Conservation (phyloP, 306 rosid species). For the Quercus mongolica region DNA sequence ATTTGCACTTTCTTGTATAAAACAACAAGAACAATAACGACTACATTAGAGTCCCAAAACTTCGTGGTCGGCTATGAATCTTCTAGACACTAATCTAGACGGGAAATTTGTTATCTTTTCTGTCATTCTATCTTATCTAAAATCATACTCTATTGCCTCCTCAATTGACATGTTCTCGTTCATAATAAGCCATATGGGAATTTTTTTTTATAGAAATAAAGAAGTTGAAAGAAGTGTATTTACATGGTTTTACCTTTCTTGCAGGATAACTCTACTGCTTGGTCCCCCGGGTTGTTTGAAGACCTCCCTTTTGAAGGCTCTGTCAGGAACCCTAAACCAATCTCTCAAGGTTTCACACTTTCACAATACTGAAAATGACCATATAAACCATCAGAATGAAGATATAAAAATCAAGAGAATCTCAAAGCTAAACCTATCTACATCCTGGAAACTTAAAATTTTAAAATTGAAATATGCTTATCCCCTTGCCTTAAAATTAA, state of each 20-base stretch:
- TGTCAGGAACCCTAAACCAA: constrained; percentile 31
- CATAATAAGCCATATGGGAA: too few relatives aligned
- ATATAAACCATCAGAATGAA: neutral
- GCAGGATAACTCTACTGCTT: constrained; percentile 44
- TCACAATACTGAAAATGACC: neutral
- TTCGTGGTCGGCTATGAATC: too few relatives aligned
- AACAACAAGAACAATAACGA: too few relatives aligned
- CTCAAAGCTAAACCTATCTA: neutral
- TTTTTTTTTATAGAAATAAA: too few relatives aligned
- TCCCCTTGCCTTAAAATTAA: neutral
- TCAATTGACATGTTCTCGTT: too few relatives aligned
- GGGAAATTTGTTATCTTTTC: too few relatives aligned
- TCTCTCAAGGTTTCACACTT: constrained; percentile 35
- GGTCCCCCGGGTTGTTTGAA: constrained; percentile 55
- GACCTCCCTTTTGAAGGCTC: constrained; percentile 40
- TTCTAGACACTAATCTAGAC: too few relatives aligned
- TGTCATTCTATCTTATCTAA: too few relatives aligned
- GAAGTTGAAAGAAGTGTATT: neutral
- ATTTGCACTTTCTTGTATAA: too few relatives aligned
- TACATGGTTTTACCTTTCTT: neutral
- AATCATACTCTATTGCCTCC: too few relatives aligned
- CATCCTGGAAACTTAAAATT: neutral
- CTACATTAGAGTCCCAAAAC: too few relatives aligned
- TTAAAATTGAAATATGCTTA: neutral
- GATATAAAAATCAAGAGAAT: neutral